These are phyloP conservation scores for Zarea fungicola DNA, from an alignment of 2,329 filamentous ascomycete genomes.

Conservation along the genomic window DNA sequence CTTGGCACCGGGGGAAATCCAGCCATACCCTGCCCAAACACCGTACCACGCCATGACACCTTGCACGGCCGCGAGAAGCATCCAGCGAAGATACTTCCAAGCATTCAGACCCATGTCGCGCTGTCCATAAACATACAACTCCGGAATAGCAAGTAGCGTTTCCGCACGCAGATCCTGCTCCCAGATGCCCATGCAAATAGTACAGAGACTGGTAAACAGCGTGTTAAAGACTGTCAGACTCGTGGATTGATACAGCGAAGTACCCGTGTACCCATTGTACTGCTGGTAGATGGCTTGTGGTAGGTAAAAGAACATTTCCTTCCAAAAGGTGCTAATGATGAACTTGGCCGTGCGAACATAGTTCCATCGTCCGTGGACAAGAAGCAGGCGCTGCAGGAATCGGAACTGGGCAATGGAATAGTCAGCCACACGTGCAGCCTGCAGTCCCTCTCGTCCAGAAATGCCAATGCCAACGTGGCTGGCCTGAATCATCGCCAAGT, in stretches of 20 bases:
- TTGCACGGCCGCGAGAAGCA: conserved; percentile 66
- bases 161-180: conserved; percentile 82
- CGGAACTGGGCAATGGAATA: conserved; percentile 90
- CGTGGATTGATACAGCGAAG: conserved; percentile 82
- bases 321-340: conserved; percentile 89
- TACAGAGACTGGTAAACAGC: conserved; percentile 82
- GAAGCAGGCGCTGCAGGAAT: conserved; percentile 75
- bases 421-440: conserved; percentile 84
- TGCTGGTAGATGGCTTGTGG: conserved; percentile 79
- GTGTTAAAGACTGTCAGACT: conserved; percentile 91
- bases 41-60: conserved; percentile 70
- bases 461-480: conserved; percentile 85
- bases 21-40: conserved; percentile 46
- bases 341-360: conserved; percentile 86
- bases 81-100: conserved; percentile 69
- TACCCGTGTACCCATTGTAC: conserved; percentile 83
- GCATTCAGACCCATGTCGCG: conserved; percentile 68
- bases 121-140: conserved; percentile 83
- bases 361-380: conserved; percentile 88
- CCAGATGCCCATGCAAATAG: conserved; percentile 86
- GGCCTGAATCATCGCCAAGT: conserved; percentile 90
- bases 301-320: conserved; percentile 76
- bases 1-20: conserved; percentile 43
- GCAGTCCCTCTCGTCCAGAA: conserved; percentile 84
- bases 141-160: conserved; percentile 85